Evolutionary conservation across 1,139 yeast species (phyloP).

Genomic region (Debaryomyces robertsiae): DNA sequence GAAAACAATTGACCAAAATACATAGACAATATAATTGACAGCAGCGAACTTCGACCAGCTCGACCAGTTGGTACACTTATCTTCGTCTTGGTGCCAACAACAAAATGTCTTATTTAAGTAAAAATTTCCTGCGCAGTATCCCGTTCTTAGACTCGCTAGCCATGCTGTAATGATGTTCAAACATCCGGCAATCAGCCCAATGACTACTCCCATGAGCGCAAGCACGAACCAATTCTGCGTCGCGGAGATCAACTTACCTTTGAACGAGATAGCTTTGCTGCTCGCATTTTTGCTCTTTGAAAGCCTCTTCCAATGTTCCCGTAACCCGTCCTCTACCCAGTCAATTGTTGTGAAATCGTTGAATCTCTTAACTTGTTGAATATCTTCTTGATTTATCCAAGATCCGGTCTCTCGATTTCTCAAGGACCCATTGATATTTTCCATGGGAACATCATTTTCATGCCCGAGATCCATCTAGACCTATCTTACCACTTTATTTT

Average conservation of each 20-base stretch:
- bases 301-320: conserved; percentile 51
- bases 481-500: too few relatives aligned
- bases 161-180: conserved; percentile 83
- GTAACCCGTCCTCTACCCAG: conserved; percentile 78
- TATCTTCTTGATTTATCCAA: conserved; percentile 41
- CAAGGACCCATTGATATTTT: background rate
- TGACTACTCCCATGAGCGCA: conserved; percentile 69
- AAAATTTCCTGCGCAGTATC: conserved; percentile 72
- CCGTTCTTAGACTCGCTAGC: conserved; percentile 76
- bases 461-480: too few relatives aligned
- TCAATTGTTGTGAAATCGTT: conserved; percentile 72
- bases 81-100: conserved; percentile 66
- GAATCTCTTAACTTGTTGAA: conserved; percentile 47
- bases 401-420: conserved; percentile 36
- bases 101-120: conserved; percentile 78
- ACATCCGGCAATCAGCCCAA: conserved; percentile 82
- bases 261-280: conserved; percentile 21
- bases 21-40: conserved; percentile 59
- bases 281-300: conserved; percentile 22
- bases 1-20: conserved; percentile 60
- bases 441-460: background rate
- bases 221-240: conserved; percentile 76
- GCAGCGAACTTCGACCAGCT: conserved; percentile 50
- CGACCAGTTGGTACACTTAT: conserved; percentile 56
- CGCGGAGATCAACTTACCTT: conserved; percentile 42